Base-by-base conservation (phyloP, 176 grass and related monocot genomes). In the Triticum monococcum region DNA sequence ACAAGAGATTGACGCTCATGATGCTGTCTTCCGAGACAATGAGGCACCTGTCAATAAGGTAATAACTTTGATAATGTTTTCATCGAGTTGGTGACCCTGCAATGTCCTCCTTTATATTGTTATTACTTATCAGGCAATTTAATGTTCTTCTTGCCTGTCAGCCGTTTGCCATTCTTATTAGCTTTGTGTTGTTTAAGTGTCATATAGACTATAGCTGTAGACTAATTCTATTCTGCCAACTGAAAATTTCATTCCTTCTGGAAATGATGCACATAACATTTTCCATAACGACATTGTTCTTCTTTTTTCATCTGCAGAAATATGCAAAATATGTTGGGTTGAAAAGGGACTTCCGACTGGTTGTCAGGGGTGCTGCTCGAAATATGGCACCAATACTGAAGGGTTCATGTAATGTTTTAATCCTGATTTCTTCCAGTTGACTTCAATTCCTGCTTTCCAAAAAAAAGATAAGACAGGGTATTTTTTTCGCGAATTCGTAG, bases 41-140 rank as follows among this genome's bases (percentile, higher is more conserved):
- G 97, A 98, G 30, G 97, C 97, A 81, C 97, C 97, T 92, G 97
- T 98, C 70, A 98, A 94, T 87, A 56, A 94, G 90, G 96, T 98
- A 91, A 66, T 24, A 26, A 57, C 52, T 52, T 91, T 59, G 62
- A 80, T 79, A 7, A 10, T 83, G 13, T 72, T 61, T 11, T 54
- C 63, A 36, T 85, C 41, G 50, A 65, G 52, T 62, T 16, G 37
- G 17, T 80, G 23, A 82, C 45, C 70, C 45, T 4, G 5, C 31
- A 37, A 9, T 8, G 25, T 79, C 30, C 22, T 57, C 2, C 11
- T 43, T 90, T 40, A 63, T 82, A 60, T 17, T 59, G 30, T 18
- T 59, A 59, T 59, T 3, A 59, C 26, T 28, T 77, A 8, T 38
- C 46, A 45, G 17, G 65, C 18, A 26, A 65, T 74, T 75, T 31